A percentile compares a stretch with the other conserved stretches of the same genome.
These are phyloP conservation scores for Coprinopsis cinerea DNA, from an alignment of 768 basidiomycete species.

Conservation along the genomic window DNA sequence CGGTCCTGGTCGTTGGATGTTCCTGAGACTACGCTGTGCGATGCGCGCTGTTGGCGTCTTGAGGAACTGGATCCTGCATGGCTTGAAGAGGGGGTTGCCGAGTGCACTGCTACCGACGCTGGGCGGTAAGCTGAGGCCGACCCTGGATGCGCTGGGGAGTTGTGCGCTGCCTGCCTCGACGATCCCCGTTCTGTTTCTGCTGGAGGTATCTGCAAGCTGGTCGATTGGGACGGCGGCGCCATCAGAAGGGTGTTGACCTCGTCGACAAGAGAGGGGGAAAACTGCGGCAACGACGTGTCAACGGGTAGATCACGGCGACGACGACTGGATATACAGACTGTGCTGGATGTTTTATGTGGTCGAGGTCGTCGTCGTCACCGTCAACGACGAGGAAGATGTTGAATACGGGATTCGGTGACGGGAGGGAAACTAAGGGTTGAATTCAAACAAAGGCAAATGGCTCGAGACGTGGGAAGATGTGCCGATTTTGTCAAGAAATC, in stretches of 20 bases:
- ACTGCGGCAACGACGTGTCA: conserved; percentile 15
- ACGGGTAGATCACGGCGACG: not conserved
- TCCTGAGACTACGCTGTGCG: conserved; percentile 59
- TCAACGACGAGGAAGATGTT: conserved; percentile 2
- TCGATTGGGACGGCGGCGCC: conserved; percentile 13
- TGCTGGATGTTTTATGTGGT: not conserved
- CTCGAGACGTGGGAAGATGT: conserved; percentile 6
- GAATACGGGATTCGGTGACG: conserved; percentile 3
- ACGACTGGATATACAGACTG: conserved; percentile 3
- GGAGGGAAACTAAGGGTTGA: conserved; percentile 1
- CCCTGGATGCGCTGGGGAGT: conserved; percentile 16
- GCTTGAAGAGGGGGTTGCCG: conserved; percentile 36
- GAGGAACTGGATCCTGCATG: conserved; percentile 31
- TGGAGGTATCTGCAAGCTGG: conserved; percentile 22
- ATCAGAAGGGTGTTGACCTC: conserved; percentile 11
- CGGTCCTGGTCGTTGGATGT: conserved; percentile 12
- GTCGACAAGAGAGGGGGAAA: conserved; percentile 13
- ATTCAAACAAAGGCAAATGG: conserved; percentile 19
- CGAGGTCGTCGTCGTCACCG: conserved; percentile 9
- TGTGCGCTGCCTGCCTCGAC: conserved; percentile 4
- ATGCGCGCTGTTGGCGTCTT: conserved; percentile 59
- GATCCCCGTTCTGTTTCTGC: conserved; percentile 15
- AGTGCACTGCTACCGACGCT: conserved; percentile 52
- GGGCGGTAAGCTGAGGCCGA: conserved; percentile 36
- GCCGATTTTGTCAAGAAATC: conserved; percentile 15